Percentiles rank a stretch among this genome's conserved stretches.
These are phyloP conservation scores for Sclerotinia trifoliorum DNA, from an alignment of 2,329 filamentous ascomycete genomes.

Conservation along the genomic window DNA sequence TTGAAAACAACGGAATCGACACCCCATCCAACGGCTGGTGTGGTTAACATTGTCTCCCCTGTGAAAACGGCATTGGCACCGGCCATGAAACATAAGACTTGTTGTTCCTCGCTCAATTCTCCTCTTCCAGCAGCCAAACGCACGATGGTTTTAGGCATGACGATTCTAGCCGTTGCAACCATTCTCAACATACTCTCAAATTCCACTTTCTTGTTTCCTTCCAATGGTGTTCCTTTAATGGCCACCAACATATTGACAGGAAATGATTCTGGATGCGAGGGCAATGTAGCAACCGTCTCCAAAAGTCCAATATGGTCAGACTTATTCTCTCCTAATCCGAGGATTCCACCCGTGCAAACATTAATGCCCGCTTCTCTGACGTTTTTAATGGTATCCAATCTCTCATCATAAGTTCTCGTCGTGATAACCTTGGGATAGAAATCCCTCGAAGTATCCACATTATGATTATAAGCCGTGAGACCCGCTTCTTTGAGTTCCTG, in stretches of 20 bases:
- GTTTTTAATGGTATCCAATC: slow-evolving; percentile 73
- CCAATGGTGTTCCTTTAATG: slow-evolving; percentile 84
- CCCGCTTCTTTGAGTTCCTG: slow-evolving; percentile 79
- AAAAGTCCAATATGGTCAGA: slow-evolving; percentile 80
- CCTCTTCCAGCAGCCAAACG: slow-evolving; percentile 82
- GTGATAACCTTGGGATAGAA: slow-evolving; percentile 86
- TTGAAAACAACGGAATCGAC: slow-evolving; percentile 83
- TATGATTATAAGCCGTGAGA: slow-evolving; percentile 91
- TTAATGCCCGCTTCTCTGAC: slow-evolving; percentile 85
- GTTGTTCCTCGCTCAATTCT: slow-evolving; percentile 83
- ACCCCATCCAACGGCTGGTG: slow-evolving; percentile 87
- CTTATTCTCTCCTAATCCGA: slow-evolving; percentile 77
- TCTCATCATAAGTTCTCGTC: slow-evolving; percentile 83
- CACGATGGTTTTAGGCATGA: slow-evolving; percentile 85
- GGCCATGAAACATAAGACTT: slow-evolving; percentile 84
- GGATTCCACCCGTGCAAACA: slow-evolving; percentile 85
- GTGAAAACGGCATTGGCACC: slow-evolving; percentile 95
- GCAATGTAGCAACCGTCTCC: slow-evolving; percentile 77
- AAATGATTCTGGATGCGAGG: slow-evolving; percentile 83
- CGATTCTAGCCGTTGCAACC: slow-evolving; percentile 76
- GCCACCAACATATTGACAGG: slow-evolving; percentile 89
- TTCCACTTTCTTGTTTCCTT: slow-evolving; percentile 67
- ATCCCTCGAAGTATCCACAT: slow-evolving; percentile 85
- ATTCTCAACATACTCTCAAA: slow-evolving; percentile 80
- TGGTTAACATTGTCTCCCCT: slow-evolving; percentile 93